These are phyloP conservation scores for Tetradesmus obliquus DNA, from an alignment of 139 green algal genomes.

Conservation along the genomic window DNA sequence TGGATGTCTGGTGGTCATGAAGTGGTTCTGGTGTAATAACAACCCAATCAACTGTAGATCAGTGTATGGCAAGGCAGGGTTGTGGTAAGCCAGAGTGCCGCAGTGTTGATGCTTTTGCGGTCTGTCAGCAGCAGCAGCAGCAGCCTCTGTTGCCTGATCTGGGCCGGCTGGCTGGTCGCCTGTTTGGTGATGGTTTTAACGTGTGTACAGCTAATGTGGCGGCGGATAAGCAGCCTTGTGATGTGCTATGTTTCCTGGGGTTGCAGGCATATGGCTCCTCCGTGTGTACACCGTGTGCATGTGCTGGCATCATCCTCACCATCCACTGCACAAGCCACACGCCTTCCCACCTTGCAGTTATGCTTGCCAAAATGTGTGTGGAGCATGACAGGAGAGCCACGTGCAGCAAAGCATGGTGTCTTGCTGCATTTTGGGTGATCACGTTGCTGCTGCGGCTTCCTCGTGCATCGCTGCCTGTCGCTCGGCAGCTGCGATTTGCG, in stretches of 20 bases:
- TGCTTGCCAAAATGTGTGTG: too few species aligned
- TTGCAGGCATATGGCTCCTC: not conserved
- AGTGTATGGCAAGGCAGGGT: not conserved
- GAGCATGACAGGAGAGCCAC: not conserved
- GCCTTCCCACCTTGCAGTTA: too few species aligned
- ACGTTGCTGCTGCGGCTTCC: too few species aligned
- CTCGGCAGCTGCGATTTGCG: not conserved
- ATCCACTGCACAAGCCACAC: too few species aligned
- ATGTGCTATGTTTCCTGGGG: not conserved
- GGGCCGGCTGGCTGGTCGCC: not conserved
- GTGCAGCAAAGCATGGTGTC: not conserved
- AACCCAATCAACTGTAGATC: not conserved
- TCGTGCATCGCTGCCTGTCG: too few species aligned
- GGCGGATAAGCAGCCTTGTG: too few species aligned
- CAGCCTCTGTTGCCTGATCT: too few species aligned
- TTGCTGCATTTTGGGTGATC: not conserved
- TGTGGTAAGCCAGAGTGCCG: not conserved
- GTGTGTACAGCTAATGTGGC: not conserved
- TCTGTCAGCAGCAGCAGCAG: too few species aligned
- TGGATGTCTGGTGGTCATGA: not conserved
- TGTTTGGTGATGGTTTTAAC: not conserved
- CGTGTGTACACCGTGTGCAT: too few species aligned
- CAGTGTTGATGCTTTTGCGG: too few species aligned
- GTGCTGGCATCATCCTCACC: too few species aligned
- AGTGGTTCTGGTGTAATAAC: not conserved